Evolutionary conservation across 345 rosid species (phyloP), one percentile per base, ranked within the genome.

Genomic region (Pistacia integerrima): DNA sequence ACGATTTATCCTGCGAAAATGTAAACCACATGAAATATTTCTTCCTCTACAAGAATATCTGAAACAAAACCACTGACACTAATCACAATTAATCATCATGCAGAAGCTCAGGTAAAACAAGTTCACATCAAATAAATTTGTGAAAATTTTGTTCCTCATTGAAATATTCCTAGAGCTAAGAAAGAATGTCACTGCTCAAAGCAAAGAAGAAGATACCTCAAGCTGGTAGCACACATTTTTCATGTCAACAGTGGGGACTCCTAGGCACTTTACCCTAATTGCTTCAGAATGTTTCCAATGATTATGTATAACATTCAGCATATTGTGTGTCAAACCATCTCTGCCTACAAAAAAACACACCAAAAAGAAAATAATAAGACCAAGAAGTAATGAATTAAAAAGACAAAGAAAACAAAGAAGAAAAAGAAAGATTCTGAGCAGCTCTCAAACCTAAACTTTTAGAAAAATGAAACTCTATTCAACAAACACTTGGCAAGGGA

Each of bases 311-410:
- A 93, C 97, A 84, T 93, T 89, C 73, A 93, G 79, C 99, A 96
- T 96, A 74, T 92, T 96, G 81, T 96, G 97, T 61, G 98, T 96
- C 82, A 96, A 91, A 59, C 97, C 98, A 84, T 93, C 98, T 86
- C 99, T 82, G 76, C 99, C 98, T 93, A 78, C 65, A 79, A 35
- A 70, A 74, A 16, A 54, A 64, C 48, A 73, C 13, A 67, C 41
- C 51, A 56, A 48, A 28, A 74, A 18, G n/a, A 16, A 64, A 33
- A 64, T 36, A 20, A 76, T 36, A 74, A 49, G 25, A 38, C 16
- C 74, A 49, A 54, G 16, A n/a, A 51, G 28, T 0, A 8, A 10
- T 61, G 18, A 61, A 13, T 52, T 38, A 62, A 28, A 4, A 48
- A 33, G 30, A 9, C 12, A 63, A 48, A 11, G 5, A 36, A 33